Percentiles rank a stretch among this genome's conserved stretches.
phyloP scores from a whole-genome alignment of 306 rosid species.

The Trifolium repens region DNA sequence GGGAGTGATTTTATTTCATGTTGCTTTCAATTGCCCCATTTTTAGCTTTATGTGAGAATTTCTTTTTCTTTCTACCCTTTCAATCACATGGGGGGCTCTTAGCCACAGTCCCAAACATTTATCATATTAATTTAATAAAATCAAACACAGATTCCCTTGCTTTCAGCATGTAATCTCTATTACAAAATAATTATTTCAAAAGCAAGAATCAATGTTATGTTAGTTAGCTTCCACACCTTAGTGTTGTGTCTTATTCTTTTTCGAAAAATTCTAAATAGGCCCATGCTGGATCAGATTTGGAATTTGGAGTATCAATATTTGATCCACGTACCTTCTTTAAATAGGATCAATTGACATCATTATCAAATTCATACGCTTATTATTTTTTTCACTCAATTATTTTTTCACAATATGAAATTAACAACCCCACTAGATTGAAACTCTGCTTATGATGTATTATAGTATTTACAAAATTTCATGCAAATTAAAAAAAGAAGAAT shows the following conservation, averaged over 20 bases:
- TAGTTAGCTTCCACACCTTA: slow-evolving; percentile 36
- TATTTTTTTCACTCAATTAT: not conserved
- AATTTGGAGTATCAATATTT: slow-evolving; percentile 3
- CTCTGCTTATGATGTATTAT: not conserved
- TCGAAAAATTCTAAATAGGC: slow-evolving; percentile 7
- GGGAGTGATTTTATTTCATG: slow-evolving; percentile 57
- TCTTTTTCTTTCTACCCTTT: slow-evolving; percentile 37
- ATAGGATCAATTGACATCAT: not conserved
- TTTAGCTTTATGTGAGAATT: slow-evolving; percentile 25
- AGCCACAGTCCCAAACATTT: slow-evolving; percentile 12
- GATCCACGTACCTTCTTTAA: not conserved
- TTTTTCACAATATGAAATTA: not conserved
- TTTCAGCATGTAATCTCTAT: not conserved
- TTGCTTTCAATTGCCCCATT: slow-evolving; percentile 66
- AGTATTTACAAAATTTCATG: not conserved
- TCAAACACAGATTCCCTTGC: slow-evolving; percentile 43
- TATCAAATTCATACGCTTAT: not conserved
- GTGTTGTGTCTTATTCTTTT: slow-evolving; percentile 31
- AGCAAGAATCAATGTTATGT: slow-evolving; percentile 18
- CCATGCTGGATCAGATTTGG: slow-evolving; percentile 3
- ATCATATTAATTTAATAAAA: not conserved
- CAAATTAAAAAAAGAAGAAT: not conserved
- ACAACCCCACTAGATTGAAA: not conserved
- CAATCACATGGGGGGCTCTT: slow-evolving; percentile 49
- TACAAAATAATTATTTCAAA: not conserved